phyloP scores from a whole-genome alignment of 1,139 yeast species.

The Saccharomyces hybrid region DNA sequence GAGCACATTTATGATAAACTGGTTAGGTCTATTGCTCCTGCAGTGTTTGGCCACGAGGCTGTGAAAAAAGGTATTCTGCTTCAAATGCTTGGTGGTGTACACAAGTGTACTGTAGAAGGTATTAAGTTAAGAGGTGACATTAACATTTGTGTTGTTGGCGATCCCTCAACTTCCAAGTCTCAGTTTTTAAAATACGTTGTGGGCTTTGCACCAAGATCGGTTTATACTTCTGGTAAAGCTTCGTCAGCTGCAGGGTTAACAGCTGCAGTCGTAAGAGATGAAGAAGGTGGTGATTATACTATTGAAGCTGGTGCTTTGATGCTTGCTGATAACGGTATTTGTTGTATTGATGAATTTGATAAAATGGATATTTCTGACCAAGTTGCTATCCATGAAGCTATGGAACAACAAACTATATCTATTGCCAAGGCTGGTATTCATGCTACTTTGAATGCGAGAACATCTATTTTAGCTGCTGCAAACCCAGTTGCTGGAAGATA shows the following conservation, averaged over 20 bases:
- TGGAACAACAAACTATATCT: constrained; percentile 98
- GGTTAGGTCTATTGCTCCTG: constrained; percentile 89
- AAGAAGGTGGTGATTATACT: constrained; percentile 94
- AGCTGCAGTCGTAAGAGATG: constrained; percentile 96
- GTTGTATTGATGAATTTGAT: constrained; percentile 97
- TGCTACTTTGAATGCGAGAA: constrained; percentile 92
- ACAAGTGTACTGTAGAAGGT: constrained; percentile 89
- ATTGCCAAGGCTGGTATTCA: constrained; percentile 98
- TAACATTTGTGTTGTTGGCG: constrained; percentile 94
- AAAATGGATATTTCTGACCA: constrained; percentile 95
- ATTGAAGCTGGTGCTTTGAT: constrained; percentile 98
- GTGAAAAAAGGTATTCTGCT: constrained; percentile 86
- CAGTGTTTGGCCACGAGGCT: constrained; percentile 93
- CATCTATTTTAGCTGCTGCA: constrained; percentile 94
- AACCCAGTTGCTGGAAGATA: constrained; percentile 95
- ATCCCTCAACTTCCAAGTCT: constrained; percentile 95
- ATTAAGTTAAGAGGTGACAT: constrained; percentile 95
- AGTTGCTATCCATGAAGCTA: constrained; percentile 98
- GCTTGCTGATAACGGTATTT: constrained; percentile 97
- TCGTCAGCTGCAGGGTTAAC: constrained; percentile 98
- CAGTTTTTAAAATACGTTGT: constrained; percentile 93
- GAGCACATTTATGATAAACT: constrained; percentile 78
- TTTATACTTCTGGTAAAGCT: constrained; percentile 97
- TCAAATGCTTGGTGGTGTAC: constrained; percentile 93
- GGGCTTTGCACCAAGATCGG: constrained; percentile 86